Evolutionary conservation across 352 stramenopile genomes (phyloP).

Genomic region (Phytophthora colocasiae): DNA sequence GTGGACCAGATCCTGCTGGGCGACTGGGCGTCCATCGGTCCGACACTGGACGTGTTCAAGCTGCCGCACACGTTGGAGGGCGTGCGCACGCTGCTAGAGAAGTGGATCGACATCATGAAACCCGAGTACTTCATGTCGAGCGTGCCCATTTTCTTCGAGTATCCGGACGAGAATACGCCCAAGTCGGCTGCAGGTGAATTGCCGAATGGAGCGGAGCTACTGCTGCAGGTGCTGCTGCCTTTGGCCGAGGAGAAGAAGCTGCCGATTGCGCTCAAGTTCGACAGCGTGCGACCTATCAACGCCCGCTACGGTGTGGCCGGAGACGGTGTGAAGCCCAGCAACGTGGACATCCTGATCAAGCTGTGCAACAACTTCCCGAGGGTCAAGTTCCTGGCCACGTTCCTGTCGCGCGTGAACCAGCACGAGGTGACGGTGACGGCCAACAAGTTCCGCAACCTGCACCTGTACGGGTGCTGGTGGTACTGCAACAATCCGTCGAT

Average conservation of each 20-base stretch:
- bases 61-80: constrained; percentile 81
- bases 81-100: constrained; percentile 79
- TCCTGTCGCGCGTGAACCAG: constrained; percentile 93
- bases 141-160: constrained; percentile 91
- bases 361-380: constrained; percentile 90
- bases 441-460: constrained; percentile 95
- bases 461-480: constrained; percentile 96
- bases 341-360: constrained; percentile 86
- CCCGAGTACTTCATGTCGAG: constrained; percentile 96
- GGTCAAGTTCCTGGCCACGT: constrained; percentile 96
- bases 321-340: constrained; percentile 92
- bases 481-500: constrained; percentile 97
- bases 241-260: constrained; percentile 90
- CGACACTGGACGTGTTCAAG: constrained; percentile 57
- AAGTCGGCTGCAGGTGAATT: constrained; percentile 18
- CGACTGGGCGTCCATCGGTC: constrained; percentile 80
- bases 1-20: constrained; percentile 93
- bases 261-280: constrained; percentile 94
- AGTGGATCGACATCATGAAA: constrained; percentile 93
- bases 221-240: constrained; percentile 91
- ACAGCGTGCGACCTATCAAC: constrained; percentile 91
- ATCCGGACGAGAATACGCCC: constrained; percentile 43
- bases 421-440: constrained; percentile 94
- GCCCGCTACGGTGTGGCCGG: constrained; percentile 81
- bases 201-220: constrained; percentile 61